Conservation (phyloP, 345 rosid species). For the Leavenworthia alabamica region DNA sequence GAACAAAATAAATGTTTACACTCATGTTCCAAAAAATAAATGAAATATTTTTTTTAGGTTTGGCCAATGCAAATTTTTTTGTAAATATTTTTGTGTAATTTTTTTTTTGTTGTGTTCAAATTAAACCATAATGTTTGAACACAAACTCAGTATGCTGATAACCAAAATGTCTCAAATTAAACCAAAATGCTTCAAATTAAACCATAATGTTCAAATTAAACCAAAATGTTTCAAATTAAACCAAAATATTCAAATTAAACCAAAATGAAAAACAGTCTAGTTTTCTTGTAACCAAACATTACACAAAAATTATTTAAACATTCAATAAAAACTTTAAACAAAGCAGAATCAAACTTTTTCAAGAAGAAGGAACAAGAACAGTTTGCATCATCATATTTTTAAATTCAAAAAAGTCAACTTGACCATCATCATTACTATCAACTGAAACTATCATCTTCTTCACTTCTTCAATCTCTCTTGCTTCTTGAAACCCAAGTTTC, state of each 20-base stretch:
- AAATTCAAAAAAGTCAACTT: slow-evolving; percentile 85
- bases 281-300: slow-evolving; percentile 2
- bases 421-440: slow-evolving; percentile 69
- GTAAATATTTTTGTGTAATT: too few species aligned
- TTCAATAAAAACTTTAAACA: background rate
- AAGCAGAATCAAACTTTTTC: background rate
- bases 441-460: slow-evolving; percentile 78
- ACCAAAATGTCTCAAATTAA: too few species aligned
- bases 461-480: slow-evolving; percentile 56
- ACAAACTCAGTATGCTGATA: too few species aligned
- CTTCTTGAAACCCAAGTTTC: slow-evolving; percentile 69
- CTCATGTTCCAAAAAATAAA: too few species aligned
- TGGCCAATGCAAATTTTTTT: too few species aligned
- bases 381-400: slow-evolving; percentile 91
- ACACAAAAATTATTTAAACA: background rate
- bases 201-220: too few species aligned
- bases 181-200: too few species aligned
- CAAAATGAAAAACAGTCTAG: background rate
- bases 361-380: slow-evolving; percentile 39
- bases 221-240: too few species aligned
- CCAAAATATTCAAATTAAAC: background rate
- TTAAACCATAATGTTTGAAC: too few species aligned
- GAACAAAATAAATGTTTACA: too few species aligned
- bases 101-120: too few species aligned
- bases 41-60: too few species aligned